Percentiles rank a stretch among this genome's conserved stretches.
phyloP scores from a whole-genome alignment of 73 alveolate species.

The Tetrahymena malaccensis region DNA sequence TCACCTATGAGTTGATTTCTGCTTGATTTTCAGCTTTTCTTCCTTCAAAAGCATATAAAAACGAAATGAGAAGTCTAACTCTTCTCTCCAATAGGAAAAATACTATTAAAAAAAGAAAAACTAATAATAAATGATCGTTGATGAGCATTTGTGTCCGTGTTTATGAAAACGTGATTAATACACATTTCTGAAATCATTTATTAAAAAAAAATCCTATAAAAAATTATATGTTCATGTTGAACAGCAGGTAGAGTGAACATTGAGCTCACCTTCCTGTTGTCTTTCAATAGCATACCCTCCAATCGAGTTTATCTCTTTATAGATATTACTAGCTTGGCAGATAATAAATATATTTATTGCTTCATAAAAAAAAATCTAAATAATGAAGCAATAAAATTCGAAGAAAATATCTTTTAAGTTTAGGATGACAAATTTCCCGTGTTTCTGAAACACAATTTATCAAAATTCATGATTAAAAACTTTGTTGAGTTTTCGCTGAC shows the following conservation, averaged over 20 bases:
- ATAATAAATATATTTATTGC: background rate
- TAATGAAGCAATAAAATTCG: background rate
- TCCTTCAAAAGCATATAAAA: background rate
- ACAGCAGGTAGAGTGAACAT: background rate
- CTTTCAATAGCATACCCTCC: background rate
- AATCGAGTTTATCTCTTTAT: background rate
- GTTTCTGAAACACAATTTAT: background rate
- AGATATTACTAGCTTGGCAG: background rate
- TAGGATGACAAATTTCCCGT: background rate
- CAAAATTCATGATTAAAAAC: background rate
- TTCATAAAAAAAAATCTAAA: background rate
- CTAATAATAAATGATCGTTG: background rate
- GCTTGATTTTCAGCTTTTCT: background rate
- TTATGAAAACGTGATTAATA: background rate
- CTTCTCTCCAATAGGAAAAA: background rate
- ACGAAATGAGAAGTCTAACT: background rate
- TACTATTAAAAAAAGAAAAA: background rate
- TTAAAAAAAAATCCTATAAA: background rate
- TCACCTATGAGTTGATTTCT: background rate
- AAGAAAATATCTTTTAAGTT: background rate
- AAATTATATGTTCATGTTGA: background rate
- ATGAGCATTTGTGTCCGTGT: constrained; percentile 1
- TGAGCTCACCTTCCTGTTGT: background rate
- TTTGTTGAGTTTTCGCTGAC: background rate
- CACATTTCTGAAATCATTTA: background rate